Percentiles rank a stretch among this genome's conserved stretches.
Evolutionary conservation across 495 filamentous ascomycete genomes (phyloP).

Genomic region (Echria macrotheca): DNA sequence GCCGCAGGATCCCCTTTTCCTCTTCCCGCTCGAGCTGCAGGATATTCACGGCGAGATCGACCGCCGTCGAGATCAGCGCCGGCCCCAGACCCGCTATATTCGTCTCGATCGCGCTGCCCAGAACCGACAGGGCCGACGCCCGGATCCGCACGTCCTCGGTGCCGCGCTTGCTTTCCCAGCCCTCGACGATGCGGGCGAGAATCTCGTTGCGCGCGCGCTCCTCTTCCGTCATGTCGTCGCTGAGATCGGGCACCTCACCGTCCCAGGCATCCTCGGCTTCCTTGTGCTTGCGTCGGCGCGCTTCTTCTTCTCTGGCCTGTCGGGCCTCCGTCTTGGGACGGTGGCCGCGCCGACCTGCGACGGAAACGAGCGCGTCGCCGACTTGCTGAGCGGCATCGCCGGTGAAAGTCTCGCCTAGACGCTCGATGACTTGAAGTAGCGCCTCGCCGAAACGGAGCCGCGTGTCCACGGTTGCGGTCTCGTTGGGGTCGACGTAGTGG

Average conservation of each 20-base stretch:
- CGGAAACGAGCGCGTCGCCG: slow-evolving; percentile 56
- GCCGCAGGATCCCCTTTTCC: slow-evolving; percentile 66
- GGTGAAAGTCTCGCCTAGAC: slow-evolving; percentile 55
- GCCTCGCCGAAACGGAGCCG: slow-evolving; percentile 71
- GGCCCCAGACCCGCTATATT: slow-evolving; percentile 58
- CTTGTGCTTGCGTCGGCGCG: slow-evolving; percentile 41
- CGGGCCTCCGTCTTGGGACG: slow-evolving; percentile 49
- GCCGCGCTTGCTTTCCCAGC: slow-evolving; percentile 65
- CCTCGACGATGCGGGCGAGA: slow-evolving; percentile 59
- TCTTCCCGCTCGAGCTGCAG: slow-evolving; percentile 57
- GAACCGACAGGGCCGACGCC: slow-evolving; percentile 70
- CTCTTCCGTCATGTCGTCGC: slow-evolving; percentile 41
- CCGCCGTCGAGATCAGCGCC: slow-evolving; percentile 46
- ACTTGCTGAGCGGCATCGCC: slow-evolving; percentile 53
- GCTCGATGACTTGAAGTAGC: slow-evolving; percentile 61
- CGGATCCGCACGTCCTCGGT: slow-evolving; percentile 74
- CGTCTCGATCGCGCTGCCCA: slow-evolving; percentile 60
- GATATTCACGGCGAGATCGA: slow-evolving; percentile 63
- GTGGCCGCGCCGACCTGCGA: slow-evolving; percentile 59
- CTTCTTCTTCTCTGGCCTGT: slow-evolving; percentile 43
- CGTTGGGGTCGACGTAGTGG: slow-evolving; percentile 59
- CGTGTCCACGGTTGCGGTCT: slow-evolving; percentile 55
- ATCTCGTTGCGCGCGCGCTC: slow-evolving; percentile 48
- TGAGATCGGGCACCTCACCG: slow-evolving; percentile 43
- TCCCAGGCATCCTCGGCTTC: slow-evolving; percentile 51